Conservation (phyloP, 495 filamentous ascomycete species). For the Elaphomyces granulatus region DNA sequence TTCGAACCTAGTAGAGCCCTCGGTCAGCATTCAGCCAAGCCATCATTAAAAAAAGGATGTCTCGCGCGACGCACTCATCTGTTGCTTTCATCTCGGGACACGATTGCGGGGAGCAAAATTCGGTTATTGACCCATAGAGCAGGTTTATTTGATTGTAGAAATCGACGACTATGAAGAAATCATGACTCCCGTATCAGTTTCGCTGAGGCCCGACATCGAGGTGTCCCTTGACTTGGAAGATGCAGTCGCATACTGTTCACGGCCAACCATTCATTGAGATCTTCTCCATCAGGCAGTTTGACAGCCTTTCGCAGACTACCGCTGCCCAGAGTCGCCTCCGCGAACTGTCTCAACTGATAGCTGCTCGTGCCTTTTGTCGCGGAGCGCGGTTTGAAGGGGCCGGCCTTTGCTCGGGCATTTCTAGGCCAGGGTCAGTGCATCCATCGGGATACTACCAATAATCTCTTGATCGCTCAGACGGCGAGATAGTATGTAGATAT, state of each 20-base stretch:
- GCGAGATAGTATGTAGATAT: conserved; percentile 7
- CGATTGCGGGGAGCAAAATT: conserved; percentile 93
- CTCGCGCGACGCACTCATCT: conserved; percentile 55
- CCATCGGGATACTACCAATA: conserved; percentile 13
- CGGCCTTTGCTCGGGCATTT: conserved; percentile 77
- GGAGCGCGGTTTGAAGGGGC: conserved; percentile 82
- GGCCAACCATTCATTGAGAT: conserved; percentile 93
- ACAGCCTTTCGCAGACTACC: conserved; percentile 93
- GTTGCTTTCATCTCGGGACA: conserved; percentile 99
- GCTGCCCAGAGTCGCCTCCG: conserved; percentile 89
- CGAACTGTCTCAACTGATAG: conserved; percentile 95
- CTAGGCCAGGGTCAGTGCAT: conserved; percentile 42
- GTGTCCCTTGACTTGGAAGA: neutral
- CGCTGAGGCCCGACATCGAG: conserved; percentile 1
- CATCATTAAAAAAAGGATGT: neutral
- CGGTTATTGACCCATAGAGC: conserved; percentile 94
- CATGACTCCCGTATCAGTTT: neutral
- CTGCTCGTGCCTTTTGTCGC: conserved; percentile 79
- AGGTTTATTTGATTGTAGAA: conserved; percentile 99
- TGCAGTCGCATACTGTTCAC: conserved; percentile 60
- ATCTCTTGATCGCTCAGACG: neutral
- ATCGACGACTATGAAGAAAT: conserved; percentile 63
- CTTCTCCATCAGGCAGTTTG: conserved; percentile 91
- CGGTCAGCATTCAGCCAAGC: neutral
- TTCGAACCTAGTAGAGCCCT: conserved; percentile 69